Percentiles rank a stretch among this genome's conserved stretches.
These are phyloP conservation scores for Nitzschia sp. DNA, from an alignment of 108 stramenopile species.

Conservation along the genomic window DNA sequence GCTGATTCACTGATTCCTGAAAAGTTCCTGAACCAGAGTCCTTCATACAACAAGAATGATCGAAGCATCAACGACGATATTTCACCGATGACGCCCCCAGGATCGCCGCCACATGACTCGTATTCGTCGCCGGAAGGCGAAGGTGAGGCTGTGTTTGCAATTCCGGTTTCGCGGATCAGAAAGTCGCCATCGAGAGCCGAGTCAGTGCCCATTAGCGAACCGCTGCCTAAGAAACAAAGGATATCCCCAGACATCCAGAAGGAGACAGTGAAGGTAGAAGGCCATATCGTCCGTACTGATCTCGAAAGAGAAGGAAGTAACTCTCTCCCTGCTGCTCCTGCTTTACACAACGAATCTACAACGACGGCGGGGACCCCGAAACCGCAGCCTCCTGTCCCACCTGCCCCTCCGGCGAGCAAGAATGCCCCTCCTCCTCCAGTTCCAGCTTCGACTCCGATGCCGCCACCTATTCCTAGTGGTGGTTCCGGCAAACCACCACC, in stretches of 20 bases:
- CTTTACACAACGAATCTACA: neutral
- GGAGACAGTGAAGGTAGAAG: neutral
- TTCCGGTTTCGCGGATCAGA: constrained; percentile 30
- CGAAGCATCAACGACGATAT: constrained; percentile 23
- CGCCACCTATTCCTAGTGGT: constrained; percentile 18
- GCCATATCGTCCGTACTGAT: neutral
- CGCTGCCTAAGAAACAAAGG: constrained; percentile 25
- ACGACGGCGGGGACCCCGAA: neutral
- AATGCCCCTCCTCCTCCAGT: constrained; percentile 31
- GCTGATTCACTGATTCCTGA: constrained; percentile 70
- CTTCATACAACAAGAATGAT: constrained; percentile 35
- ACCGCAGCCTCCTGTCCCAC: constrained; percentile 38
- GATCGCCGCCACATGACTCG: constrained; percentile 72
- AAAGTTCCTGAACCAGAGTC: constrained; percentile 54
- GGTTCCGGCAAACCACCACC: constrained; percentile 5
- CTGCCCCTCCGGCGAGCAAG: constrained; percentile 2
- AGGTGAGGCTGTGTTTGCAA: constrained; percentile 76
- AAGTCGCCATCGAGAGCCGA: constrained; percentile 30
- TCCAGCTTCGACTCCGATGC: constrained; percentile 29
- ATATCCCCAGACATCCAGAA: neutral
- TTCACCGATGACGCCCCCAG: constrained; percentile 54
- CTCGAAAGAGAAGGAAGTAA: neutral
- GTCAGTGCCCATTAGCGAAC: constrained; percentile 2
- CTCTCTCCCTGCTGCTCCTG: neutral
- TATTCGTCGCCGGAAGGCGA: constrained; percentile 68